A percentile compares a stretch with the other conserved stretches of the same genome.
Evolutionary conservation across 768 basidiomycete genomes (phyloP).

Genomic region (Trametes punicea): DNA sequence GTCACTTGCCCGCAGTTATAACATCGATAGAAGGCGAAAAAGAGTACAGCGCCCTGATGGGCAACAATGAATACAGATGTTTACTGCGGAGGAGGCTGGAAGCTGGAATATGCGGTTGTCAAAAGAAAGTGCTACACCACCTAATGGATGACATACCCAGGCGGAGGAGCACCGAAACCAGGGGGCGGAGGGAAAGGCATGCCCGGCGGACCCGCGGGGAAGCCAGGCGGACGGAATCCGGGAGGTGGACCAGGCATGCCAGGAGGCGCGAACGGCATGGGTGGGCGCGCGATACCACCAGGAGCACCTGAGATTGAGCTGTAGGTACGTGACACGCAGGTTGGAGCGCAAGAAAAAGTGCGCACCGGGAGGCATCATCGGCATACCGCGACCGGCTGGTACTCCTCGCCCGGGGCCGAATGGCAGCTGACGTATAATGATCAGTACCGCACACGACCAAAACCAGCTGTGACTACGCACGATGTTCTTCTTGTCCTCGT

Average conservation of each 20-base stretch:
- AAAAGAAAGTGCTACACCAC: too few species aligned
- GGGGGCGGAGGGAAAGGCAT: slow-evolving; percentile 80
- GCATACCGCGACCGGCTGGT: slow-evolving; percentile 96
- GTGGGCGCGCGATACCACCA: slow-evolving; percentile 63
- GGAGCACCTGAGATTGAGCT: slow-evolving; percentile 45
- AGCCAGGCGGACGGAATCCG: slow-evolving; percentile 80
- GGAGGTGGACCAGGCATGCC: slow-evolving; percentile 87
- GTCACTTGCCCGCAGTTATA: slow-evolving; percentile 16
- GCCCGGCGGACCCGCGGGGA: slow-evolving; percentile 57
- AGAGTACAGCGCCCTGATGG: slow-evolving; percentile 21
- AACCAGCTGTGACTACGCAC: slow-evolving; percentile 42
- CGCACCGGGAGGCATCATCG: slow-evolving; percentile 86
- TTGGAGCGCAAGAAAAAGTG: slow-evolving; percentile 18
- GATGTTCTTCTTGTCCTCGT: slow-evolving; percentile 84
- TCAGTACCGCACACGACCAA: slow-evolving; percentile 8
- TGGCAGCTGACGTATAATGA: slow-evolving; percentile 53
- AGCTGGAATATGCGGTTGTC: slow-evolving; percentile 29
- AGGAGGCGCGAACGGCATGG: slow-evolving; percentile 61
- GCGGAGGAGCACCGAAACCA: slow-evolving; percentile 77
- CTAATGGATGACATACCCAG: slow-evolving; percentile 65
- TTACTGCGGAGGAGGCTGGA: slow-evolving; percentile 49
- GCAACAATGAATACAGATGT: slow-evolving; percentile 11
- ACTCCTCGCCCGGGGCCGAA: slow-evolving; percentile 91
- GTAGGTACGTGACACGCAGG: not conserved
- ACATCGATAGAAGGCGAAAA: slow-evolving; percentile 16